Evolutionary conservation across 139 green algal genomes (phyloP).

Genomic region (Chlorella sp.): DNA sequence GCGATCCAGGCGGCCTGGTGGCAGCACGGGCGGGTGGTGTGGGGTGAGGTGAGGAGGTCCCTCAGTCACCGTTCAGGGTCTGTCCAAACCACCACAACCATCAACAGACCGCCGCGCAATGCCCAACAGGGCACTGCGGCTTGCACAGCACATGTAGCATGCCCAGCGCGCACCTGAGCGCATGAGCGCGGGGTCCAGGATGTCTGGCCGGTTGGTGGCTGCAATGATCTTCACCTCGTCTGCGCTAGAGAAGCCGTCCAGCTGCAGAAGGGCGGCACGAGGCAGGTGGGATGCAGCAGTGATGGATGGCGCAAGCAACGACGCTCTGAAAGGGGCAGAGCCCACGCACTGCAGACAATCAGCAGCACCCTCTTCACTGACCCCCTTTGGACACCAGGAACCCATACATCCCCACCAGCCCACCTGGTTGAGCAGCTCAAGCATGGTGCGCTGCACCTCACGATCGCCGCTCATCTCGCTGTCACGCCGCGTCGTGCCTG

Average conservation of each 20-base stretch:
- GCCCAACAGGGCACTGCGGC: neutral
- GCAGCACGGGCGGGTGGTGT: neutral
- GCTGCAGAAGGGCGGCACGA: neutral
- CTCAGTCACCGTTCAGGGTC: too few species aligned
- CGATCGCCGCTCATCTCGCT: constrained; percentile 93
- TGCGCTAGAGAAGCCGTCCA: constrained; percentile 93
- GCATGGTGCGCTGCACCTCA: constrained; percentile 98
- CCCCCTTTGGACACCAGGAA: too few species aligned
- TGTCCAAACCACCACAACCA: too few species aligned
- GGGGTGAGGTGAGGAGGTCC: neutral
- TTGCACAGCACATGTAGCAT: neutral
- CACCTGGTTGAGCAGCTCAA: constrained; percentile 96
- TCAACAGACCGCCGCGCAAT: too few species aligned
- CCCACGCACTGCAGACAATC: too few species aligned
- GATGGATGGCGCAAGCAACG: too few species aligned
- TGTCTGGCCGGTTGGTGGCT: constrained; percentile 98
- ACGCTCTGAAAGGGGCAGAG: too few species aligned
- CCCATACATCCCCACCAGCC: too few species aligned
- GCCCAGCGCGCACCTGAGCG: constrained; percentile 65
- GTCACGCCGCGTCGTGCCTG: constrained; percentile 97
- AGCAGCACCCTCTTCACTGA: too few species aligned
- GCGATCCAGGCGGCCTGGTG: constrained; percentile 88
- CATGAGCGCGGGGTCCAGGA: constrained; percentile 98
- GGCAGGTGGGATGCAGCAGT: too few species aligned
- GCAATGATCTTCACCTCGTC: constrained; percentile 97